phyloP scores from a whole-genome alignment of 345 rosid species.

The Cardamine chenopodiifolia region DNA sequence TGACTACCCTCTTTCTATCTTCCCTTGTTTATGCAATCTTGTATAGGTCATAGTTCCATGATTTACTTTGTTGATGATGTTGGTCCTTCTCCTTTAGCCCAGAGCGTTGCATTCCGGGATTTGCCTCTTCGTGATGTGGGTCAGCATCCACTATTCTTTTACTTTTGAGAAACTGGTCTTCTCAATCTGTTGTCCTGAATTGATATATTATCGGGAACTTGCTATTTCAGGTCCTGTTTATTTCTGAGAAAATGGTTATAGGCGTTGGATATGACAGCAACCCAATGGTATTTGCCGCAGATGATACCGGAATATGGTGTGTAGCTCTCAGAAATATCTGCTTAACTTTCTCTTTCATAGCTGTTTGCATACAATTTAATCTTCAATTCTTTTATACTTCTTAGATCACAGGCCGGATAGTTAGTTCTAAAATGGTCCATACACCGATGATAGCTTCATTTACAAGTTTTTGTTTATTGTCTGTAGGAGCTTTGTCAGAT shows the following conservation, averaged over 20 bases:
- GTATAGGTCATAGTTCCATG: slow-evolving; percentile 92
- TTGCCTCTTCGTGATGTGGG: slow-evolving; percentile 99
- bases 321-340: slow-evolving; percentile 26
- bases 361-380: background rate
- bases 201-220: slow-evolving; percentile 28
- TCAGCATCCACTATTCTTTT: slow-evolving; percentile 83
- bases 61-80: slow-evolving; percentile 97
- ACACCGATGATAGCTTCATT: slow-evolving; percentile 3
- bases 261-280: slow-evolving; percentile 96
- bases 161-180: slow-evolving; percentile 36
- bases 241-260: slow-evolving; percentile 88
- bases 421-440: background rate
- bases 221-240: slow-evolving; percentile 70
- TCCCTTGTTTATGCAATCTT: slow-evolving; percentile 31
- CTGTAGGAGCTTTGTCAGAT: slow-evolving; percentile 79
- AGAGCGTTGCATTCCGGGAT: slow-evolving; percentile 80
- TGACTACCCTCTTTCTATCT: slow-evolving; percentile 24
- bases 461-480: slow-evolving; percentile 25
- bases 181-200: slow-evolving; percentile 33
- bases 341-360: slow-evolving; percentile 6
- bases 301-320: slow-evolving; percentile 95
- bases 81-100: slow-evolving; percentile 96
- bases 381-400: background rate
- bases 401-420: background rate
- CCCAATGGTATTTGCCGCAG: slow-evolving; percentile 94